A percentile compares a stretch with the other conserved stretches of the same genome.
Evolutionary conservation across 1,284 basidiomycete genomes (phyloP).

Genomic region (Puccinia horiana): DNA sequence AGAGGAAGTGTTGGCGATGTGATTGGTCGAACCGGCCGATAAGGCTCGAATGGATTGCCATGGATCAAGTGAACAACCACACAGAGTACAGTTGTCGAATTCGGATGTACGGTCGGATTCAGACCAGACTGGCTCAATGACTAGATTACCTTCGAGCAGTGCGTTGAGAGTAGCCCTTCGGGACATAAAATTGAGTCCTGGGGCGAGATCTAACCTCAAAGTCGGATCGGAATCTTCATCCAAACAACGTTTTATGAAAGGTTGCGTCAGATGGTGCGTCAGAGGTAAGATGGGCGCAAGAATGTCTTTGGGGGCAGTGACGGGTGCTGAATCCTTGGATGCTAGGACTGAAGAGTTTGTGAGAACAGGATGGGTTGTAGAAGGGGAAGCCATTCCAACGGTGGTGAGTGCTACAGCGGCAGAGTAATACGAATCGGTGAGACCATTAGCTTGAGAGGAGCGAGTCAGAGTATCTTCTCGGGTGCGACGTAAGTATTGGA

Average conservation of each 20-base stretch:
- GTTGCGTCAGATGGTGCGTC: constrained; percentile 64
- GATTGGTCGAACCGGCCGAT: constrained; percentile 35
- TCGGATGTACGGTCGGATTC: constrained; percentile 44
- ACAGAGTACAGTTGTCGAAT: constrained; percentile 56
- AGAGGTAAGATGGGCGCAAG: constrained; percentile 65
- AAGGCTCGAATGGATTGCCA: constrained; percentile 26
- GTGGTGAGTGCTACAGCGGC: constrained; percentile 20
- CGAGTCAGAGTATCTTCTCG: constrained; percentile 59
- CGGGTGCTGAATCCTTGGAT: constrained; percentile 1
- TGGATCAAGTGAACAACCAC: constrained; percentile 52
- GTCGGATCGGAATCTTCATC: constrained; percentile 93
- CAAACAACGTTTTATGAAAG: constrained; percentile 78
- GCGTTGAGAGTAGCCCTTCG: constrained; percentile 81
- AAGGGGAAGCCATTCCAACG: constrained; percentile 9
- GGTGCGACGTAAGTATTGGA: constrained; percentile 75
- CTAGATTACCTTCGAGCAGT: constrained; percentile 81
- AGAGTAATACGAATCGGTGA: constrained; percentile 51
- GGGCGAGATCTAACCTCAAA: constrained; percentile 86
- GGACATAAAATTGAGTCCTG: constrained; percentile 88
- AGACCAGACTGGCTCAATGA: constrained; percentile 79
- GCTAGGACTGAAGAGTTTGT: constrained; percentile 48
- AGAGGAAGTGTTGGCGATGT: not conserved
- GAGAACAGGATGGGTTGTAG: constrained; percentile 13
- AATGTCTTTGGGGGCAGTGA: constrained; percentile 67
- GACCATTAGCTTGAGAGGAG: constrained; percentile 22